These are phyloP conservation scores for Naganishia liquefaciens DNA, from an alignment of 1,284 basidiomycete species.

Conservation along the genomic window DNA sequence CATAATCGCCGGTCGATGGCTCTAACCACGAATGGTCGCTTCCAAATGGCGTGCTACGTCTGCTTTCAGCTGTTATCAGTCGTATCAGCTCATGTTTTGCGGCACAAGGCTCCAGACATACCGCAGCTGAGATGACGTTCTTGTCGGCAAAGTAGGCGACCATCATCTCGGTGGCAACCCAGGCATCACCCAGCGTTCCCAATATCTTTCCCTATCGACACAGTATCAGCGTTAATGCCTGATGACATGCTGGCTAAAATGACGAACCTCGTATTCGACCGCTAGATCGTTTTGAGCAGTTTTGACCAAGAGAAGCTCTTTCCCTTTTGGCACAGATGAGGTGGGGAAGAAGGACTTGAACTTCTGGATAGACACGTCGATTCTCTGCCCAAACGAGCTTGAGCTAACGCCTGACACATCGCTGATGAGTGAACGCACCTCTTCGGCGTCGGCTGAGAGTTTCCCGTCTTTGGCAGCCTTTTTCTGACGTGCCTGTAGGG, in stretches of 20 bases:
- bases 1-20: not conserved
- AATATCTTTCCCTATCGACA: constrained; percentile 48
- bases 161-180: constrained; percentile 53
- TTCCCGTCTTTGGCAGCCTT: constrained; percentile 42
- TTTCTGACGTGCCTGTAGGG: constrained; percentile 56
- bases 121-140: constrained; percentile 51
- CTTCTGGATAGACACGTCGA: constrained; percentile 46
- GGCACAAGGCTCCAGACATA: constrained; percentile 32
- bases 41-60: constrained; percentile 44
- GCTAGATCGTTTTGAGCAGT: constrained; percentile 45
- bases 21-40: constrained; percentile 25
- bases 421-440: constrained; percentile 34
- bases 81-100: not conserved
- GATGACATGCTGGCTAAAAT: not conserved
- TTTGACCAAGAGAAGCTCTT: constrained; percentile 52
- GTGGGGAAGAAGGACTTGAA: constrained; percentile 57
- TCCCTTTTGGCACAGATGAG: constrained; percentile 55
- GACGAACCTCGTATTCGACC: constrained; percentile 50
- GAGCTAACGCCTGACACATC: not conserved
- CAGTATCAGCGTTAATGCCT: constrained; percentile 6
- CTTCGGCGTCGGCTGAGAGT: constrained; percentile 44
- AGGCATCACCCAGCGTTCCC: constrained; percentile 48
- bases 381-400: constrained; percentile 37
- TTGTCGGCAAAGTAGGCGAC: constrained; percentile 54
- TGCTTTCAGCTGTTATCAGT: constrained; percentile 42